Evolutionary conservation across 768 basidiomycete species (phyloP).

Genomic region (Pisolithus microcarpus): DNA sequence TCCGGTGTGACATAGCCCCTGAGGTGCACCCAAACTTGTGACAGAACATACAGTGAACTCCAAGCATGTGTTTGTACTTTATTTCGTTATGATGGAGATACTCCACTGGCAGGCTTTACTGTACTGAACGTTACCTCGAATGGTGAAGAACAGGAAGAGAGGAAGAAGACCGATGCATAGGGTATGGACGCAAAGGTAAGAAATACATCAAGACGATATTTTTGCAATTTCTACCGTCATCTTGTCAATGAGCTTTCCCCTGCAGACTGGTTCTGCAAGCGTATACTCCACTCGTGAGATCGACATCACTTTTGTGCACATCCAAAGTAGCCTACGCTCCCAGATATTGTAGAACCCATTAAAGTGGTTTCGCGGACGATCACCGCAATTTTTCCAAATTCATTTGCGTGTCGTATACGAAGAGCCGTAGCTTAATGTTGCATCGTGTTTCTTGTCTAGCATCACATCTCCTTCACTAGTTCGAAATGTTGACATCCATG

Average conservation of each 20-base stretch:
- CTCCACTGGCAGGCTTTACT: no score
- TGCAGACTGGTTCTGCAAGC: constrained; percentile 46
- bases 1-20: no score
- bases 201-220: neutral
- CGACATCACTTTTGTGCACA: constrained; percentile 31
- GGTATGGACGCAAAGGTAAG: no score
- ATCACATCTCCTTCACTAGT: constrained; percentile 43
- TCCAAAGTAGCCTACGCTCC: constrained; percentile 45
- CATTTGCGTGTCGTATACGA: constrained; percentile 2
- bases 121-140: no score
- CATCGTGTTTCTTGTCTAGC: constrained; percentile 35
- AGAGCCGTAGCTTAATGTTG: constrained; percentile 37
- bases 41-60: no score
- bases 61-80: no score
- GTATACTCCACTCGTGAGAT: constrained; percentile 56
- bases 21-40: no score
- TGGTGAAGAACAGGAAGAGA: no score
- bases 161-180: no score
- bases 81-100: no score
- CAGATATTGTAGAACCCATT: constrained; percentile 44
- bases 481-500: constrained; percentile 64
- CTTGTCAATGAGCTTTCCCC: constrained; percentile 26
- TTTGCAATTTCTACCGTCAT: constrained; percentile 15
- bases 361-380: constrained; percentile 60
- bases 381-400: constrained; percentile 36